Evolutionary conservation across 768 basidiomycete genomes (phyloP).

Genomic region (Lactarius indigo): DNA sequence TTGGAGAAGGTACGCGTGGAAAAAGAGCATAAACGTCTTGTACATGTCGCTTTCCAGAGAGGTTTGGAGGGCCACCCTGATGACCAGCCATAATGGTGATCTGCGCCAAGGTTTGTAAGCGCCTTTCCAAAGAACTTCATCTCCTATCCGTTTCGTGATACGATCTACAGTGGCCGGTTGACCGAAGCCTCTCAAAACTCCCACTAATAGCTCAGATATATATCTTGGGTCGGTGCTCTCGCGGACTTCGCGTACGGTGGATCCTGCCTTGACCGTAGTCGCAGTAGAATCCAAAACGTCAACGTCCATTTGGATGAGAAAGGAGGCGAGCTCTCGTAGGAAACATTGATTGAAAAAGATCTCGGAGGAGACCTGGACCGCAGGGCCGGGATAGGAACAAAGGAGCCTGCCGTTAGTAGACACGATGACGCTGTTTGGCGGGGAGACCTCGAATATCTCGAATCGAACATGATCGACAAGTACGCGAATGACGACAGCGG

Average conservation of each 20-base stretch:
- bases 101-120: background rate
- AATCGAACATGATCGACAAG: background rate
- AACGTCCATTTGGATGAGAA: background rate
- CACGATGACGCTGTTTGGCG: conserved; percentile 38
- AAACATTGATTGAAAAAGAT: background rate
- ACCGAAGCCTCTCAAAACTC: background rate
- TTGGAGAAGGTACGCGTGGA: background rate
- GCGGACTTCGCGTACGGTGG: background rate
- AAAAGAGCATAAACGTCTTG: background rate
- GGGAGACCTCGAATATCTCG: conserved; percentile 42
- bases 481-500: conserved; percentile 5
- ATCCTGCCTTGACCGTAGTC: background rate
- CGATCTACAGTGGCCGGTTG: background rate
- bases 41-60: background rate
- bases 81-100: background rate
- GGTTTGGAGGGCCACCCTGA: background rate
- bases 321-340: background rate
- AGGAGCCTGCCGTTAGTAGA: conserved; percentile 35
- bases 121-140: background rate
- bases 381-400: conserved; percentile 37
- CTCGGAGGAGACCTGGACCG: conserved; percentile 34
- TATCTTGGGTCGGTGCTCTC: background rate
- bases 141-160: background rate
- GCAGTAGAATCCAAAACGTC: background rate
- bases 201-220: background rate